Conservation (phyloP, 2,329 filamentous ascomycete species). For the Penicillium sp. region DNA sequence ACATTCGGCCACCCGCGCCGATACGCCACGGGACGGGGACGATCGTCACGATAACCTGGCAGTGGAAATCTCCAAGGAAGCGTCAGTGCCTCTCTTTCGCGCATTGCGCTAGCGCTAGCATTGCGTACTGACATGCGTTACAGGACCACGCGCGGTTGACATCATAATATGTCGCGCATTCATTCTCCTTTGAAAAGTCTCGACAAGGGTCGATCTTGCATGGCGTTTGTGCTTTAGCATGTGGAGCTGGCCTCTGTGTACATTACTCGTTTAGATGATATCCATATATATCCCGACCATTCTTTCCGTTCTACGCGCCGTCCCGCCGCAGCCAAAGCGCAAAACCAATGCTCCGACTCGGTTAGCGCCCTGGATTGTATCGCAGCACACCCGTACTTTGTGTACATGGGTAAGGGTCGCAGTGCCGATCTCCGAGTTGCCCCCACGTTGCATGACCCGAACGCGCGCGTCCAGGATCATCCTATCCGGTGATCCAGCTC, state of each 20-base stretch:
- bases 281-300: slow-evolving; percentile 6
- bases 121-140: slow-evolving; percentile 14
- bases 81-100: slow-evolving; percentile 26
- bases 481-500: slow-evolving; percentile 5
- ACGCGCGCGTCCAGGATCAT: slow-evolving; percentile 3
- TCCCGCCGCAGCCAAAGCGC: not conserved
- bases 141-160: slow-evolving; percentile 30
- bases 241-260: slow-evolving; percentile 15
- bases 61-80: slow-evolving; percentile 38
- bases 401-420: slow-evolving; percentile 6
- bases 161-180: not conserved
- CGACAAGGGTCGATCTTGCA: slow-evolving; percentile 1
- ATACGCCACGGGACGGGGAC: slow-evolving; percentile 2
- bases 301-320: not conserved
- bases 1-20: slow-evolving; percentile 9
- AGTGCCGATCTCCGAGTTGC: slow-evolving; percentile 9
- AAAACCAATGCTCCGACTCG: not conserved
- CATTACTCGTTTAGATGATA: slow-evolving; percentile 3
- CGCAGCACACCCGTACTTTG: not conserved
- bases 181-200: not conserved
- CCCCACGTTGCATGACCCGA: slow-evolving; percentile 10
- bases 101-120: not conserved
- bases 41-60: slow-evolving; percentile 21
- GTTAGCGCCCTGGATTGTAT: not conserved
- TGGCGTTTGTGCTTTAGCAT: not conserved